Evolutionary conservation across 495 filamentous ascomycete genomes (phyloP).

Genomic region (Daldinia bambusicola): DNA sequence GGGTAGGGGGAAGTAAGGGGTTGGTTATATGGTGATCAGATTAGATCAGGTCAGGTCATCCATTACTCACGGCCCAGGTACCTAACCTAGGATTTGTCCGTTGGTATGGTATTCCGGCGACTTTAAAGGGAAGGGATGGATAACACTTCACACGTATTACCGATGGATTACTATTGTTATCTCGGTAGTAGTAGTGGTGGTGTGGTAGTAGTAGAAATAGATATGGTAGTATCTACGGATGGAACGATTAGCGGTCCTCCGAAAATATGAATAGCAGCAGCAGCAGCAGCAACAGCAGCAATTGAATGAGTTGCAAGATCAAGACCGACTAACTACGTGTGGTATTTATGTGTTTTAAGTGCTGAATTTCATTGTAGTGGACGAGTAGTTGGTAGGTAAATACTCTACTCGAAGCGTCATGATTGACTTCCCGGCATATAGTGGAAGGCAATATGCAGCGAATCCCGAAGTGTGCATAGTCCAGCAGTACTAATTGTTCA

Average conservation of each 20-base stretch:
- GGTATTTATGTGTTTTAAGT: not conserved
- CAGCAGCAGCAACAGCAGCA: not conserved
- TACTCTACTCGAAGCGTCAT: not conserved
- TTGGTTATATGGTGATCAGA: not conserved
- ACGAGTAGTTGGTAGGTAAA: no score
- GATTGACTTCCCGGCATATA: not conserved
- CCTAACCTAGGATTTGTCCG: not conserved
- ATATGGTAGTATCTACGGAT: conserved; percentile 28
- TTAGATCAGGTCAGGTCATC: not conserved
- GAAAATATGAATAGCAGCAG: conserved; percentile 14
- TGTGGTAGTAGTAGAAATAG: not conserved
- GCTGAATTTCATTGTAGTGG: no score
- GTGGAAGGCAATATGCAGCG: not conserved
- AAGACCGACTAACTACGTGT: no score
- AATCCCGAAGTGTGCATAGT: no score
- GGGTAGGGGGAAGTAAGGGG: no score
- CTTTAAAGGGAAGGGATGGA: conserved; percentile 2
- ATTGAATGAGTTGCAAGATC: conserved; percentile 17
- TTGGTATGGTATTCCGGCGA: not conserved
- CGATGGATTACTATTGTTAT: not conserved
- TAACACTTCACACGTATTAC: not conserved
- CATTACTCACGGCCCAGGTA: conserved; percentile 5
- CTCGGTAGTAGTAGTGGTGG: not conserved
- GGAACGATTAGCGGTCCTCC: conserved; percentile 13
- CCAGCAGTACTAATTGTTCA: no score